phyloP scores from a whole-genome alignment of 148 eudicot genomes.

The Rheum nobile region DNA sequence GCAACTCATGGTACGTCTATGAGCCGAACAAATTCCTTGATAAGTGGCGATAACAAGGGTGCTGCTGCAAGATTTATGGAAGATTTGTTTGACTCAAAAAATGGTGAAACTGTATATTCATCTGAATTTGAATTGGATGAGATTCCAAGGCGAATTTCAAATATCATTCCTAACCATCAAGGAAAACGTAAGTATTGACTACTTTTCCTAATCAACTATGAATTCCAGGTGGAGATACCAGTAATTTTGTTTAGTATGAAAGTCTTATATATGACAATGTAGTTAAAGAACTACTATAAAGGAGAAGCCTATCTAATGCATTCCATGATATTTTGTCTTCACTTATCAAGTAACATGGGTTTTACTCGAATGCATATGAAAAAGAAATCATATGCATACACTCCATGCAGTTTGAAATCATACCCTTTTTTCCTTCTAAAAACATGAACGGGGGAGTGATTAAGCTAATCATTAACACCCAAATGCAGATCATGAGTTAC shows the following conservation, averaged over 20 bases:
- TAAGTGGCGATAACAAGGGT: constrained; percentile 98
- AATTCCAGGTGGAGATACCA: not conserved
- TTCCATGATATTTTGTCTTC: not conserved
- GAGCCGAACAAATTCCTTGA: constrained; percentile 87
- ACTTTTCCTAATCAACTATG: not conserved
- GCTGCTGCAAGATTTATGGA: constrained; percentile 99
- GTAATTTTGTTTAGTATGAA: not conserved
- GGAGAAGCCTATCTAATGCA: not conserved
- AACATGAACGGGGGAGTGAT: not conserved
- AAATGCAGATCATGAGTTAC: constrained; percentile 67
- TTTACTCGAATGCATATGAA: not conserved
- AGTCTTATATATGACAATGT: not conserved
- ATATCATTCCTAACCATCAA: constrained; percentile 46
- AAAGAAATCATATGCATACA: not conserved
- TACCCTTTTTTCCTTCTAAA: not conserved
- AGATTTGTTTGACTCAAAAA: constrained; percentile 68
- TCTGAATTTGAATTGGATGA: constrained; percentile 16
- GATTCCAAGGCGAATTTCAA: constrained; percentile 72
- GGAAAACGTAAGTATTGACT: constrained; percentile 60
- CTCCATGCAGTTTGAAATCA: not conserved
- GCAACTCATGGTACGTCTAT: constrained; percentile 99
- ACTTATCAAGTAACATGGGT: not conserved
- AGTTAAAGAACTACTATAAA: not conserved
- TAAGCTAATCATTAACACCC: not conserved
- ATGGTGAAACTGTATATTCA: constrained; percentile 22